Evolutionary conservation across 129 eudicot species (phyloP), one percentile per base, ranked within the genome.

Genomic region (Deinandra increscens): DNA sequence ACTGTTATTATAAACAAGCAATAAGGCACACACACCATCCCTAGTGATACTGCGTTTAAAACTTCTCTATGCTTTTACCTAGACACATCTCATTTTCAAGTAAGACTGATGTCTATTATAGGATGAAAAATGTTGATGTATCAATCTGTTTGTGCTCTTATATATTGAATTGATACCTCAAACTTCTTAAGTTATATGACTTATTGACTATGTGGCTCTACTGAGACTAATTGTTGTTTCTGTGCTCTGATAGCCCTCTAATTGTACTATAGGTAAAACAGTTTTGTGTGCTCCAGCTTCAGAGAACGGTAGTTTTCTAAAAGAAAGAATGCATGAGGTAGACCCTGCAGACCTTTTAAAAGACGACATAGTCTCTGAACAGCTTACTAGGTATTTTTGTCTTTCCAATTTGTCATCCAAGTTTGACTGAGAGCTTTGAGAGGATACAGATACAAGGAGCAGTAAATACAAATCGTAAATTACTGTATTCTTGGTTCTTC

Each of bases 301-400:
- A 8, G 61, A 76, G 68, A 73, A 64, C 44, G 20, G 48, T 39
- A 66, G 48, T 29, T 59, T 9, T 31, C 18, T 42, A 31, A 75
- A 69, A 42, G 69, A 75, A 36, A 67, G 68, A 46, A 69, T 29
- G 14, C 34, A 69, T 73, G 58, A 69, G 18, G 18, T 45, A 50
- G 76, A 41, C 69, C 31, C 79, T 68, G 49, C 66, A 64, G 87
- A 83, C 80, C 83, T 89, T 64, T 61, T 93, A 42, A 78, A 73
- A 64, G 97, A 93, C 61, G 97, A 93, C 64, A 85, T 93, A 66
- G 98, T 93, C 50, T 93, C 97, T 59, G 95, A 93, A 81, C 97
- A 93, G 73, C 87, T 89, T 64, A 93, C 96, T 69, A 89, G 93
- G 96, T 89, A 79, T 64, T 53, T 45, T 43, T 62, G 43, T 68